phyloP scores from a whole-genome alignment of 2,329 filamentous ascomycete genomes.

The Tricladium varicosporioides region DNA sequence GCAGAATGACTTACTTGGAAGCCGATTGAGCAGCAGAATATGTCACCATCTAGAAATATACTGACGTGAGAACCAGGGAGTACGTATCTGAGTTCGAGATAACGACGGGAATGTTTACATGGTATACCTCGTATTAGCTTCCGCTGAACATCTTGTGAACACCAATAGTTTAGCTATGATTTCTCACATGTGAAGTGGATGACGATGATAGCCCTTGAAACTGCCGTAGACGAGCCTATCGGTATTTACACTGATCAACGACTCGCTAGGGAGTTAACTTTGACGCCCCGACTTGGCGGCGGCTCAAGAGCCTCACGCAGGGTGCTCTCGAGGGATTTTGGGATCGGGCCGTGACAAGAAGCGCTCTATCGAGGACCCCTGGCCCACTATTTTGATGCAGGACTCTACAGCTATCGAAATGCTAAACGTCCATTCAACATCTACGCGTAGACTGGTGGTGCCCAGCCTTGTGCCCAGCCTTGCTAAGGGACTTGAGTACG shows the following conservation, averaged over 20 bases:
- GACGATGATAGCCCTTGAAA: not conserved
- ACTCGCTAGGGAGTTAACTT: conserved; percentile 4
- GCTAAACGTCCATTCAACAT: conserved; percentile 1
- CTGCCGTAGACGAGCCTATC: not conserved
- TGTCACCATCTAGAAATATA: no score
- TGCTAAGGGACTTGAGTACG: not conserved
- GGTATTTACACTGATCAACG: not conserved
- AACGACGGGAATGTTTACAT: no score
- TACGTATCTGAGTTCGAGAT: no score
- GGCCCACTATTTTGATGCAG: conserved; percentile 2
- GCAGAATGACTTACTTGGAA: no score
- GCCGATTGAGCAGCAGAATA: no score
- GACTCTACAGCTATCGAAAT: not conserved
- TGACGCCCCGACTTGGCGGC: conserved; percentile 4
- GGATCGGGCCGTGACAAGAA: not conserved
- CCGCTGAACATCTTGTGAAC: no score
- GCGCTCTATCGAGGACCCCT: not conserved
- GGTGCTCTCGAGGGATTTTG: not conserved
- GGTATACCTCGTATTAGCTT: no score
- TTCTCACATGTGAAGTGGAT: not conserved
- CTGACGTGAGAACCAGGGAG: no score
- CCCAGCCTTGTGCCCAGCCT: conserved; percentile 5
- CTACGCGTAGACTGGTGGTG: not conserved
- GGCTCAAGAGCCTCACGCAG: not conserved
- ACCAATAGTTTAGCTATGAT: not conserved